Conservation (phyloP, 805 yeast genomes). For the Yarrowia sp. region DNA sequence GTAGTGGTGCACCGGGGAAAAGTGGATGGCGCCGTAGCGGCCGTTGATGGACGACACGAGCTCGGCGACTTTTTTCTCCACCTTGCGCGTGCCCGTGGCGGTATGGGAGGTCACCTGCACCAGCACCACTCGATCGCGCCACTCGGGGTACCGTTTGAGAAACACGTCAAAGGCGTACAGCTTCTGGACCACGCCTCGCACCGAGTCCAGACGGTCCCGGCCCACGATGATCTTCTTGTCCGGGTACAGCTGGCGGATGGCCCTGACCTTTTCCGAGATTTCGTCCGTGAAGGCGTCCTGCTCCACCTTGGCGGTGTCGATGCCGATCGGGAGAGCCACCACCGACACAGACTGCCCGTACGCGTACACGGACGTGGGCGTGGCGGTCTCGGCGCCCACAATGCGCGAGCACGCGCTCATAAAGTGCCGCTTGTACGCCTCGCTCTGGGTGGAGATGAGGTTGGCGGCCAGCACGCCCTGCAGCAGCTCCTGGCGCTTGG, state of each 20-base stretch:
- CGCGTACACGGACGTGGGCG: conserved; percentile 59
- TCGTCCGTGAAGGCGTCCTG: conserved; percentile 60
- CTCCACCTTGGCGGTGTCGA: conserved; percentile 74
- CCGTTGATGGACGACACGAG: conserved; percentile 83
- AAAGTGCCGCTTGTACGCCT: conserved; percentile 88
- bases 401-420: conserved; percentile 87
- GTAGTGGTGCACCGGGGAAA: conserved; percentile 89
- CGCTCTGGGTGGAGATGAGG: conserved; percentile 83
- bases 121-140: conserved; percentile 84
- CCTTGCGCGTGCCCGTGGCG: conserved; percentile 61
- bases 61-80: conserved; percentile 85
- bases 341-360: conserved; percentile 81
- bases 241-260: conserved; percentile 59
- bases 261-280: conserved; percentile 60
- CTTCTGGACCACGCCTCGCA: conserved; percentile 93
- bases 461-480: conserved; percentile 96
- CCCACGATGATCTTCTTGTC: conserved; percentile 81
- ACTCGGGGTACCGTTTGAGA: conserved; percentile 88
- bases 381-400: conserved; percentile 71
- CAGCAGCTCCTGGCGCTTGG: conserved; percentile 80
- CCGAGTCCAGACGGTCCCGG: conserved; percentile 89
- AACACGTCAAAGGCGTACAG: conserved; percentile 89
- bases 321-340: conserved; percentile 85
- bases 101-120: conserved; percentile 88
- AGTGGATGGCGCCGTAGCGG: conserved; percentile 79